Evolutionary conservation across 2,329 filamentous ascomycete species (phyloP).

Genomic region (Aureobasidium sp.): DNA sequence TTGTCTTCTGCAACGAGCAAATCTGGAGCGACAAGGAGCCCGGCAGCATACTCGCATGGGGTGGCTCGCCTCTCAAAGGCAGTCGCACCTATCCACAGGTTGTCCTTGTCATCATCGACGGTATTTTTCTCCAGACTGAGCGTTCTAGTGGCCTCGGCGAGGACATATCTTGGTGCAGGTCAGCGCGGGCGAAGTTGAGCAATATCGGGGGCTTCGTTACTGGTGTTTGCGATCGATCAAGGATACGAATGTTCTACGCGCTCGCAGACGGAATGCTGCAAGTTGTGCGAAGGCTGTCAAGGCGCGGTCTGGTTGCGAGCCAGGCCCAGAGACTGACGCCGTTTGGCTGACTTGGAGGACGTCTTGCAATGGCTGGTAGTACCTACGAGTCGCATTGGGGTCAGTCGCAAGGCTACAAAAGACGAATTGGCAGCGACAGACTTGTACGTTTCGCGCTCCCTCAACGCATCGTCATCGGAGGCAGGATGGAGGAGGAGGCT

Average conservation of each 20-base stretch:
- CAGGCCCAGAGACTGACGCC: conserved; percentile 18
- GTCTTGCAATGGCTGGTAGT: conserved; percentile 20
- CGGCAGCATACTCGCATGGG: conserved; percentile 25
- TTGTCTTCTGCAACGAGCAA: conserved; percentile 17
- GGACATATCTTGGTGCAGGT: conserved; percentile 32
- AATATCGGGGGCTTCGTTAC: conserved; percentile 40
- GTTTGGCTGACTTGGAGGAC: conserved; percentile 17
- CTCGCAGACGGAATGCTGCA: conserved; percentile 40
- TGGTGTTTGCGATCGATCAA: conserved; percentile 43
- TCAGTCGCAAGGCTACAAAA: not conserved
- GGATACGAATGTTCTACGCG: conserved; percentile 45
- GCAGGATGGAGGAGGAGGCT: conserved; percentile 1
- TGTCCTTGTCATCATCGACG: conserved; percentile 20
- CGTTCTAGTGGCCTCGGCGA: conserved; percentile 46
- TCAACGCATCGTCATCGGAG: not conserved
- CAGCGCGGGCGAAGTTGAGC: not conserved
- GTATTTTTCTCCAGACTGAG: conserved; percentile 32
- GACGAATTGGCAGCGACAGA: not conserved
- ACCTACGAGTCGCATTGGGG: not conserved
- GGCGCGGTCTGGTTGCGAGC: conserved; percentile 27
- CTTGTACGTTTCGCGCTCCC: conserved; percentile 17
- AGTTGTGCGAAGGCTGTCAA: conserved; percentile 45
- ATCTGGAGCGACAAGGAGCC: conserved; percentile 12
- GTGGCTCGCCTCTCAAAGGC: conserved; percentile 22
- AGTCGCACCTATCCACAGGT: conserved; percentile 25